Base-by-base conservation (phyloP, 1,284 basidiomycete species). In the Austroboletus rostrupii region DNA sequence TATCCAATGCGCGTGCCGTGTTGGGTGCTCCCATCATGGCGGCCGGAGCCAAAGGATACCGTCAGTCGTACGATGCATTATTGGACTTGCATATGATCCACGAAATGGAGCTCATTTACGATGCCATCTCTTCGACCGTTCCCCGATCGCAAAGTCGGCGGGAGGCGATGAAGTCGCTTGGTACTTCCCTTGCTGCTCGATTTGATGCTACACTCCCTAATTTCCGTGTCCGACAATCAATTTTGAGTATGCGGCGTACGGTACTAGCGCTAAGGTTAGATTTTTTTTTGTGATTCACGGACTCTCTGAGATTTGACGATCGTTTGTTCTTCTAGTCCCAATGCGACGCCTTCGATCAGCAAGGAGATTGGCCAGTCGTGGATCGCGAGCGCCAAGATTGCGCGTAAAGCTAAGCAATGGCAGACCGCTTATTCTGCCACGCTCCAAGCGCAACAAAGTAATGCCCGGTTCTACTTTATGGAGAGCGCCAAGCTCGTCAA, bases 341-440 rank as follows among this genome's bases (percentile, higher is more conserved):
- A 57, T 31, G 63, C 72, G 31, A 70, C 69, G 29, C 58, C 67
- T 19, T 65, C 67, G 40, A 69, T 81, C n/a, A 73, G 72, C 35
- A 70, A 71, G 10, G 85, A 90, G 57, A 82, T 94, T 32, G 90
- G 92, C 2, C 79, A 80, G 45, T 83, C 91, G 1, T 99, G 97
- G 97, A 80, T 99, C 14, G 77, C 83, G 17, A 97, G 91, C 50
- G 89, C 95, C 16, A 98, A 97, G 66, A 94, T 95, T 53, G 96
- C 97, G 13, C 79, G 97, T 45, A 97, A 97, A 65, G 91, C 94
- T 0, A 90, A 91, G 0, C 96, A 99, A 67, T 87, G 84, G 73
- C 97, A 99, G 72, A 97, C 96, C 0, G 94, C 97, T 3, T 99
- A 99, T 66, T 97, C 91, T 61, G 95, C 97, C 1, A 85, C 92